Conservation (phyloP, 257 asterid genomes). For the Przewalskia tangutica region DNA sequence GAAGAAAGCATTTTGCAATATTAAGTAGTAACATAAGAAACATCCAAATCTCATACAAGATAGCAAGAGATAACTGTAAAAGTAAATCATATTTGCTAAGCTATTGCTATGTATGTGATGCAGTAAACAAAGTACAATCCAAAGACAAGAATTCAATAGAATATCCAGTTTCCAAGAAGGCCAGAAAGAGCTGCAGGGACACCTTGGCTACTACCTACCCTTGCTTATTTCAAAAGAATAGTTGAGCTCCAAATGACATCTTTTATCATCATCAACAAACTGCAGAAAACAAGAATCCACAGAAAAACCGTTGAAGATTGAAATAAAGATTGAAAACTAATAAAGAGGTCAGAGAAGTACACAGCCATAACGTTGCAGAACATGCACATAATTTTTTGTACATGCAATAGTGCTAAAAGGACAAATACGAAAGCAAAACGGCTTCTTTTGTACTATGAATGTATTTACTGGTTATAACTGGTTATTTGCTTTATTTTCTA, state of each 20-base stretch:
- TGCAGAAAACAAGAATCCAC: conserved; percentile 18
- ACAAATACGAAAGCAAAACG: not conserved
- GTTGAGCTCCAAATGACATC: conserved; percentile 57
- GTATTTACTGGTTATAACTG: not conserved
- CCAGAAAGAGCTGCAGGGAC: not conserved
- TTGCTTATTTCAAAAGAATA: conserved; percentile 58
- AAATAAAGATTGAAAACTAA: not conserved
- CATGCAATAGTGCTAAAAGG: not conserved
- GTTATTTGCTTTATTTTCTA: not conserved
- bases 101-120: not conserved
- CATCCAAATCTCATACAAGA: not conserved
- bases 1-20: not conserved
- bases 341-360: not conserved
- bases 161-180: conserved; percentile 9
- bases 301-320: not conserved
- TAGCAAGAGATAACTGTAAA: not conserved
- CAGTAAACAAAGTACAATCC: not conserved
- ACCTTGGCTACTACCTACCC: conserved; percentile 23
- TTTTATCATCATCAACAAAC: conserved; percentile 67
- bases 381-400: not conserved
- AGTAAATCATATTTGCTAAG: not conserved
- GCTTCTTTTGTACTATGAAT: not conserved
- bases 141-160: not conserved
- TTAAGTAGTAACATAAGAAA: not conserved
- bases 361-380: not conserved